Conservation (phyloP, 768 basidiomycete genomes). For the Auricularia sp. region DNA sequence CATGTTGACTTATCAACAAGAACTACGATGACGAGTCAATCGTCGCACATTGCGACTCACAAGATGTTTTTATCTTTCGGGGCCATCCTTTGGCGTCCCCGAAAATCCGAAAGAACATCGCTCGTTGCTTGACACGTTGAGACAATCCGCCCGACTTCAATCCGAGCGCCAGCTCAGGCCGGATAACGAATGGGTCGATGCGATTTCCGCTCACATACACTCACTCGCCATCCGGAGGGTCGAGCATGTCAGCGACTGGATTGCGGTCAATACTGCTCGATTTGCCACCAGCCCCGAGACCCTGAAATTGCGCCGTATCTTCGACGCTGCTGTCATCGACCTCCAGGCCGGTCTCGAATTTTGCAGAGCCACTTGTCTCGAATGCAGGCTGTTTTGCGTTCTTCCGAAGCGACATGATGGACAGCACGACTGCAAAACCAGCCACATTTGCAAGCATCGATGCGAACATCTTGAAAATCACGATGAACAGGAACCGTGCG, state of each 20-base stretch:
- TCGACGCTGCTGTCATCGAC: conserved; percentile 34
- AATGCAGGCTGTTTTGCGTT: conserved; percentile 42
- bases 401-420: conserved; percentile 34
- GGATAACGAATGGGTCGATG: conserved; percentile 34
- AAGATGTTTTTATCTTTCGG: conserved; percentile 23
- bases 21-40: conserved; percentile 41
- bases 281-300: conserved; percentile 30
- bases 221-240: conserved; percentile 32
- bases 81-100: not conserved
- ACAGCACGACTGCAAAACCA: conserved; percentile 41
- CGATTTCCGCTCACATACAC: conserved; percentile 29
- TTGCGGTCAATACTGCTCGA: conserved; percentile 35
- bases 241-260: conserved; percentile 40
- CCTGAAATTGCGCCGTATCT: conserved; percentile 34
- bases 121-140: conserved; percentile 14
- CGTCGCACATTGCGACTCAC: conserved; percentile 30
- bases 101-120: conserved; percentile 15
- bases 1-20: conserved; percentile 18
- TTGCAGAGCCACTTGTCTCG: conserved; percentile 37
- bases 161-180: conserved; percentile 21
- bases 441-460: conserved; percentile 33
- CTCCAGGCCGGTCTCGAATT: conserved; percentile 36
- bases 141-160: conserved; percentile 22
- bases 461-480: conserved; percentile 36
- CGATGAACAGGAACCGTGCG: conserved; percentile 26